Evolutionary conservation across 2,329 filamentous ascomycete species (phyloP), one percentile per base, ranked within the genome.

Genomic region (Xylaria hypoxylon): DNA sequence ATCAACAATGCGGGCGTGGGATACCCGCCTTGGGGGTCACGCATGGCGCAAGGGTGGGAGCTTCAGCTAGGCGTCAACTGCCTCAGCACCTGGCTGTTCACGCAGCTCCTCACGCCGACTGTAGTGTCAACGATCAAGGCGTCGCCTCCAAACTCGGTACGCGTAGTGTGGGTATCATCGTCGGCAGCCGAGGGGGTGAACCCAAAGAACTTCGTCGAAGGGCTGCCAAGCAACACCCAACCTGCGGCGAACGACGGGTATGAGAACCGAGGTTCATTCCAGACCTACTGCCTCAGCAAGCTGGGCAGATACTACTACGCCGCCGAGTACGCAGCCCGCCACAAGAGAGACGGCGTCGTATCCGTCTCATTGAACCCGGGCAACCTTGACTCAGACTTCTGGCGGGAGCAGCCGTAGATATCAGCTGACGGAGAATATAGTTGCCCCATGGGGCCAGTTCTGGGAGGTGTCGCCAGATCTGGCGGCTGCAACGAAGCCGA

Each of bases 1-100:
- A 67, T 70, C 44, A 69, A 70, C 58, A 70, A 71, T 26, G 66
- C 68, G 10, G 66, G 68, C 19, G 59, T 65, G 11, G 31, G 45
- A 13, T 50, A 48, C 13, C 59, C 48, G 13, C 24, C 60, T 28
- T 44, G 62, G 52, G 48, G 45, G 19, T 42, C 64, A 40, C 19
- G 57, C 33, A 50, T 77, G 8, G 70, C 73, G 3, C 73, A 74
- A 60, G 72, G 73, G 44, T 70, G 71, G 64, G 74, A 75, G 56
- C 67, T 73, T 15, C 72, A 73, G 53, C 64, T 75, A 5, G 74
- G 72, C 24, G 61, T 70, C 24, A 76, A 76, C 53, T 42, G 31
- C 17, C 59, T 76, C 19, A 73, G 66, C 1, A 67, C 70, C 11
- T 73, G 70, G 44, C 57, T 73, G 2, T 68, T 76, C 53, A 74